Base-by-base conservation (phyloP, 495 filamentous ascomycete species). In the Penicillium odoratum region DNA sequence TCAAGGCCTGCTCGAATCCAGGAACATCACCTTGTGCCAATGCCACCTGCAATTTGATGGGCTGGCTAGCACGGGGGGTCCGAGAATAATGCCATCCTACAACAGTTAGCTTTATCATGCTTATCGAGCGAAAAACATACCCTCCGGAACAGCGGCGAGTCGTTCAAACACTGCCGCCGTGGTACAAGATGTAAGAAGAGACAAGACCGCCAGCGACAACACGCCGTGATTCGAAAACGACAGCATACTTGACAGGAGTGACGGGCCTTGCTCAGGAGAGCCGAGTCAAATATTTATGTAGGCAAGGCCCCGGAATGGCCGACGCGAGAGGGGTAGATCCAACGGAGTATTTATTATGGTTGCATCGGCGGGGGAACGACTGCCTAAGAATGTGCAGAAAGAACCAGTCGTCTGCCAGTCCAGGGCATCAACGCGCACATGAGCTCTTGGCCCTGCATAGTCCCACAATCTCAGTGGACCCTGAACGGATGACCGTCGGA, bases 1-100 rank as follows among this genome's bases (percentile, higher is more conserved):
- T 70, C 9, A 90, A 71, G 38, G 78, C 77, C 54, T 83, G 70
- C 68, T 91, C 88, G 51, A 91, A 85, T 25, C 80, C 73, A 26
- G 64, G 76, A 25, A 79, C 70, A 60, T 87, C 77, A 38, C 84
- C 78, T 66, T 87, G 83, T 42, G 77, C 62, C 7, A 87, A 74
- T 16, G 82, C 84, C 48, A 79, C 71, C 51, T 75, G 70, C n/a
- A 79, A 65, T 45, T 63, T 63, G 50, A 78, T 52, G n/a, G 69
- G 61, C 34, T 76, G 66, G 55, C 67, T 55, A n/a, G 40, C 57
- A 9, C 53, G 47, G 10, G 75, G 74, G 34, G 58, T 70, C 25
- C 64, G 63, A 3, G 65, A 64, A 51, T 70, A 70, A 47, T 47
- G 70, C 75, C 75, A 78, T 58, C 74, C 74, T 78, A 56, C 13